These are phyloP conservation scores for Dunaliella primolecta DNA, from an alignment of 139 green algal species.

Conservation along the genomic window DNA sequence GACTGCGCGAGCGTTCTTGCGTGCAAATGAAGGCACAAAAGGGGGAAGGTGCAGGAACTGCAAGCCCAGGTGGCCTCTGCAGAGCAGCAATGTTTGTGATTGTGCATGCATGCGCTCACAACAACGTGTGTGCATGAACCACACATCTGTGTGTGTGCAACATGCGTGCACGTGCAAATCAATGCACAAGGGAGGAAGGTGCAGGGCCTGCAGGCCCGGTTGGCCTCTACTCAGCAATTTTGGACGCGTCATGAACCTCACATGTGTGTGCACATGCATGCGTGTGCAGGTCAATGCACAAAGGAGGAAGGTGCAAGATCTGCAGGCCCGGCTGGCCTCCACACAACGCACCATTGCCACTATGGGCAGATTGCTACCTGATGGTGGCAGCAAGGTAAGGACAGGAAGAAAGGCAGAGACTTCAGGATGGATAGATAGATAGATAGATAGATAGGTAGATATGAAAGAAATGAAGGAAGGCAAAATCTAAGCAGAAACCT, in stretches of 20 bases:
- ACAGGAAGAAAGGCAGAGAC: neutral
- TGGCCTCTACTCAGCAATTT: constrained; percentile 4
- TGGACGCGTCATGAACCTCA: no score
- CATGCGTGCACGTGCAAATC: neutral
- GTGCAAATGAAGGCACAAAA: neutral
- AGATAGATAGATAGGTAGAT: no score
- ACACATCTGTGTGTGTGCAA: no score
- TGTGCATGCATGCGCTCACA: no score
- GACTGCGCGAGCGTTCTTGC: no score
- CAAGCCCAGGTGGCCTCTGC: constrained; percentile 3
- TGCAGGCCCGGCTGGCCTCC: constrained; percentile 13
- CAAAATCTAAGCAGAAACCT: no score
- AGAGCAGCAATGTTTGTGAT: no score
- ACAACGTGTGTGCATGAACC: no score
- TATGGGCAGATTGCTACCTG: constrained; percentile 17
- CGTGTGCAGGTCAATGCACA: neutral
- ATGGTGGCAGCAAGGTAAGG: constrained; percentile 45
- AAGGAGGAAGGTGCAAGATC: constrained; percentile 16
- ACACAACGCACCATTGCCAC: neutral
- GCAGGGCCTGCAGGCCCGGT: constrained; percentile 9
- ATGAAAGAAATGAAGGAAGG: no score
- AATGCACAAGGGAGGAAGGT: neutral
- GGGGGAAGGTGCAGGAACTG: constrained; percentile 16
- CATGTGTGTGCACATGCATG: no score
- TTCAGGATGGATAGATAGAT: neutral